phyloP scores from a whole-genome alignment of 805 yeast genomes.

The Lipomyces sp. region DNA sequence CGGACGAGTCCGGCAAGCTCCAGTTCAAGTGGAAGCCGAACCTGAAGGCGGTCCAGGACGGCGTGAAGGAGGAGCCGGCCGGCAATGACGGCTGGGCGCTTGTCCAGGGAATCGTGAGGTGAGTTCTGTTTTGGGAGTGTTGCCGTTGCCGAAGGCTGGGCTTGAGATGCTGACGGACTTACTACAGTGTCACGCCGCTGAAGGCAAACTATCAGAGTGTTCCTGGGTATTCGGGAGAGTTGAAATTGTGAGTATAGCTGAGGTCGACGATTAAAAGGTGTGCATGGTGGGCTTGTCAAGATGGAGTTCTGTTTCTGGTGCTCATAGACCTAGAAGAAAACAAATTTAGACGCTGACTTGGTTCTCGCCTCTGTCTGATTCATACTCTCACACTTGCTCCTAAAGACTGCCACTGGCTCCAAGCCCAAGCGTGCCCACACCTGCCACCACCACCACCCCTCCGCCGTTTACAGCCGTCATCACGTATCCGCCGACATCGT shows the following conservation, averaged over 20 bases:
- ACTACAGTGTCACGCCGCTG: conserved; percentile 59
- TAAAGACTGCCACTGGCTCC: too few relatives aligned
- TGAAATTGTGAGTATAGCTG: conserved; percentile 43
- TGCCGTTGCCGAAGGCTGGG: neutral
- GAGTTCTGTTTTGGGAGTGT: conserved; percentile 20
- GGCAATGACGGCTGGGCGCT: conserved; percentile 71
- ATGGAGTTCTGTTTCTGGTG: too few relatives aligned
- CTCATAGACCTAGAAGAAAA: too few relatives aligned
- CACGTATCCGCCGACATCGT: conserved; percentile 41
- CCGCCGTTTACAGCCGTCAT: conserved; percentile 32
- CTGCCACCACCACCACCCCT: too few relatives aligned
- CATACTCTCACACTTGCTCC: too few relatives aligned
- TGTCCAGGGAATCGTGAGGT: conserved; percentile 58
- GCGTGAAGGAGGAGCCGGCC: conserved; percentile 43
- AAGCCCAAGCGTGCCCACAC: too few relatives aligned
- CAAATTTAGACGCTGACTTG: too few relatives aligned
- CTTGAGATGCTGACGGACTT: neutral
- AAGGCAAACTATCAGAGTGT: conserved; percentile 65
- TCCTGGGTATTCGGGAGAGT: conserved; percentile 54
- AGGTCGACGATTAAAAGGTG: neutral
- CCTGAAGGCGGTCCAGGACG: conserved; percentile 61
- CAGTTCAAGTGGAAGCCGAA: conserved; percentile 82
- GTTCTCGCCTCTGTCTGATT: too few relatives aligned
- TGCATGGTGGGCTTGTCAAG: neutral
- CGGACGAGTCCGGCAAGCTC: conserved; percentile 43